Conservation (phyloP, 192 early-diverging fungal genomes). For the Backusella parvicylindrica region DNA sequence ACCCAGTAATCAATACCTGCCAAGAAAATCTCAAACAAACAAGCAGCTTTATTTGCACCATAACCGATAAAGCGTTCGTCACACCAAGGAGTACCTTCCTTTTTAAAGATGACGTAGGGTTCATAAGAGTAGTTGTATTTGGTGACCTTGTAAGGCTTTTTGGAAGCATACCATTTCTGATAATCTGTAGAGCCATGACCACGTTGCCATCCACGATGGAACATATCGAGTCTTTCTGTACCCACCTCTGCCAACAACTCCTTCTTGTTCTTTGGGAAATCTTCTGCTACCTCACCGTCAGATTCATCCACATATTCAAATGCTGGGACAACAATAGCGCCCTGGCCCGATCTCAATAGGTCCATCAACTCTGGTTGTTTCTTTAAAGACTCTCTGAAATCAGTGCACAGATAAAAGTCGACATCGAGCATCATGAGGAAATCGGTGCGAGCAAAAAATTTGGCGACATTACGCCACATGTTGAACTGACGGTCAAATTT, state of each 20-base stretch:
- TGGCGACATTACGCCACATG: conserved; percentile 62
- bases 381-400: conserved; percentile 40
- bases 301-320: conserved; percentile 52
- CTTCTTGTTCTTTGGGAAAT: conserved; percentile 47
- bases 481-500: conserved; percentile 62
- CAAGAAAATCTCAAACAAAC: conserved; percentile 52
- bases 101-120: conserved; percentile 53
- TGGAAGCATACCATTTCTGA: conserved; percentile 38
- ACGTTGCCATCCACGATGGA: conserved; percentile 45
- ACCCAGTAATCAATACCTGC: conserved; percentile 51
- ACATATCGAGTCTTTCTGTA: conserved; percentile 48
- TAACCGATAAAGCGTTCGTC: conserved; percentile 57
- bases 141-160: conserved; percentile 47
- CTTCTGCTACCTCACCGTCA: conserved; percentile 45
- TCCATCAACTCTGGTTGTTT: conserved; percentile 37
- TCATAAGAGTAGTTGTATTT: conserved; percentile 54
- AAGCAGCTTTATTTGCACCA: conserved; percentile 57
- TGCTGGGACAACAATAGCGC: conserved; percentile 54
- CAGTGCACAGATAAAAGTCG: conserved; percentile 57
- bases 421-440: conserved; percentile 60
- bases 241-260: conserved; percentile 41
- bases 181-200: conserved; percentile 61
- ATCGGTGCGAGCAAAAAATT: conserved; percentile 56
- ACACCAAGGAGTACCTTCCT: conserved; percentile 52
- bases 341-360: conserved; percentile 39